phyloP scores from a whole-genome alignment of 306 rosid genomes.

The Medicago ruthenica region DNA sequence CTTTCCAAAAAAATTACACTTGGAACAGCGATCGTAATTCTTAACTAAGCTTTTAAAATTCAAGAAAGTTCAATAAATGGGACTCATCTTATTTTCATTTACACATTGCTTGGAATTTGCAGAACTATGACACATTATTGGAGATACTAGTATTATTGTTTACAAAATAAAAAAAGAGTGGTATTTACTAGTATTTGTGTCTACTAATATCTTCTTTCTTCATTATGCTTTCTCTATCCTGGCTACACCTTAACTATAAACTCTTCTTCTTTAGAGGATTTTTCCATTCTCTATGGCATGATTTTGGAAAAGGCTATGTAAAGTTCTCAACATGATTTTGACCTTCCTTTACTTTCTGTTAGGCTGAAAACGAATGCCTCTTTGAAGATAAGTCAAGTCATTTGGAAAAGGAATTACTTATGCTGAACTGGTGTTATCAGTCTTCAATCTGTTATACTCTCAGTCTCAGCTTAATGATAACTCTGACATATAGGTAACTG shows the following conservation, averaged over 20 bases:
- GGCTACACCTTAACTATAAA: background rate
- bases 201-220: background rate
- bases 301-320: background rate
- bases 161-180: background rate
- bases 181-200: background rate
- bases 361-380: too few species aligned
- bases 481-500: constrained; percentile 33
- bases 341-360: too few species aligned
- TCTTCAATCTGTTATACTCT: constrained; percentile 16
- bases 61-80: background rate
- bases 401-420: too few species aligned
- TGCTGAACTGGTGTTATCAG: background rate
- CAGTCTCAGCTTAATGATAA: constrained; percentile 21
- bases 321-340: too few species aligned
- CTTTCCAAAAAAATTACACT: background rate
- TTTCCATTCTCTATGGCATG: background rate
- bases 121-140: background rate
- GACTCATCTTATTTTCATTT: background rate
- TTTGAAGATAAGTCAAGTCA: too few species aligned
- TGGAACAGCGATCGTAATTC: background rate
- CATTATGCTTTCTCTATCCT: background rate
- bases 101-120: background rate
- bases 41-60: background rate
- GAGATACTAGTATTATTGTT: background rate
- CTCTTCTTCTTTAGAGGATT: background rate